Base-by-base conservation (phyloP, 208 protist species). In the Trichomonas tenax region DNA sequence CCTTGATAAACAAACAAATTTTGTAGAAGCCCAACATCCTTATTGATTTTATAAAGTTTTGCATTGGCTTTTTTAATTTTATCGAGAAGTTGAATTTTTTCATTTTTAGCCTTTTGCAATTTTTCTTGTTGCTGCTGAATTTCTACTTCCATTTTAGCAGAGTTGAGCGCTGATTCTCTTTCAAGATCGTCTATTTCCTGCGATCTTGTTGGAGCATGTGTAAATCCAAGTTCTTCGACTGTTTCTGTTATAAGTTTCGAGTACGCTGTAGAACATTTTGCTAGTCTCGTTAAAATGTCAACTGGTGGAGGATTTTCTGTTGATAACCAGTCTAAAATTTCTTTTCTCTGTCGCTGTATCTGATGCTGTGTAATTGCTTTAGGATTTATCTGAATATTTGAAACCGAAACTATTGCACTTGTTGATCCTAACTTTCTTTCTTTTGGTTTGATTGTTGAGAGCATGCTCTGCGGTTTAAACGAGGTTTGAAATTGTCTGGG, bases 91-190 rank as follows among this genome's bases (percentile, higher is more conserved):
- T 31, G 0, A n/a, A 31, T 14, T 46, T 26, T 40, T 45, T 89
- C 82, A 46, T 46, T 89, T 89, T 89, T 89, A 4, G 40, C 86
- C 34, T 44, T 41, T 23, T 36, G 6, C 0, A 93, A 15, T 15
- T 51, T 93, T 51, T 93, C 86, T 93, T 48, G 40, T 38, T 93
- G 86, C 17, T 93, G 86, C 46, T 93, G 86, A 38, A 93, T 93
- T 15, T 93, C 86, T 17, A 93, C 44, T 93, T 93, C 86, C 11
- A 93, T 34, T 51, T 93, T 93, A 38, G 86, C 86, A 51, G 40
- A 51, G 17, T 93, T 51, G 15, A 93, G 10, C 6, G 44, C 21
- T 93, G 86, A 48, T n/a, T 93, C 36, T 51, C 86, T 48, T 15
- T 93, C 86, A 17, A 93, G 44, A 34, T 93, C 86, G 15, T 93